Conservation (phyloP, 208 protist genomes). For the Blechomonas ayalai region DNA sequence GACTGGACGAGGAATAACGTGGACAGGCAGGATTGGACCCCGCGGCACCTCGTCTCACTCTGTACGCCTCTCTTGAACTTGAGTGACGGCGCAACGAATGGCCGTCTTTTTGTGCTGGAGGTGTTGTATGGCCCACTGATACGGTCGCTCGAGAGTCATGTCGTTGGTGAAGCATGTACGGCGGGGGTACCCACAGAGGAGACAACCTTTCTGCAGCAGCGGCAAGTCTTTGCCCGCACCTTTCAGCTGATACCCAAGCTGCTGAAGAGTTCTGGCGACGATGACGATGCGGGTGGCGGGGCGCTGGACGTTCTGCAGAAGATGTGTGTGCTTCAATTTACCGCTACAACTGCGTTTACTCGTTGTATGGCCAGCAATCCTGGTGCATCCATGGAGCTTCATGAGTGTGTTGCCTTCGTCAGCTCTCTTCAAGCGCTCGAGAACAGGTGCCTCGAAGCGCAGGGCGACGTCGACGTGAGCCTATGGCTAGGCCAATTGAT, state of each 20-base stretch:
- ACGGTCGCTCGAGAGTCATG: constrained; percentile 12
- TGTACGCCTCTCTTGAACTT: constrained; percentile 58
- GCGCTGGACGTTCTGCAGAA: not conserved
- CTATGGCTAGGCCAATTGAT: too few species aligned
- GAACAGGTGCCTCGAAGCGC: not conserved
- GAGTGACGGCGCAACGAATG: constrained; percentile 40
- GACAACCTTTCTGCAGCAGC: constrained; percentile 16
- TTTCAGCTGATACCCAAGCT: constrained; percentile 49
- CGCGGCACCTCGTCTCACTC: constrained; percentile 77
- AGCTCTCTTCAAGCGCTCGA: constrained; percentile 12
- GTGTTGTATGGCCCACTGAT: constrained; percentile 42
- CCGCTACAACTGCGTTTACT: not conserved
- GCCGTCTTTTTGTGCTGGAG: constrained; percentile 34
- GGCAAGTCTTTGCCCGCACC: constrained; percentile 43
- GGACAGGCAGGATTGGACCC: constrained; percentile 22
- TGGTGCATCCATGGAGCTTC: constrained; percentile 8
- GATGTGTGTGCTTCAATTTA: not conserved
- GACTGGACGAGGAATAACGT: constrained; percentile 38
- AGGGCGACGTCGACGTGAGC: not conserved
- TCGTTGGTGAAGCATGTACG: not conserved
- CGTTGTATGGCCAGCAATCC: not conserved
- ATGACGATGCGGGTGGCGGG: not conserved
- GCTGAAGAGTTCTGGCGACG: constrained; percentile 5
- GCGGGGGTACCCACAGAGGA: not conserved
- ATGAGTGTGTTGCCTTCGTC: constrained; percentile 10